Conservation (phyloP, 2,329 filamentous ascomycete genomes). For the Sarocladium strictum region DNA sequence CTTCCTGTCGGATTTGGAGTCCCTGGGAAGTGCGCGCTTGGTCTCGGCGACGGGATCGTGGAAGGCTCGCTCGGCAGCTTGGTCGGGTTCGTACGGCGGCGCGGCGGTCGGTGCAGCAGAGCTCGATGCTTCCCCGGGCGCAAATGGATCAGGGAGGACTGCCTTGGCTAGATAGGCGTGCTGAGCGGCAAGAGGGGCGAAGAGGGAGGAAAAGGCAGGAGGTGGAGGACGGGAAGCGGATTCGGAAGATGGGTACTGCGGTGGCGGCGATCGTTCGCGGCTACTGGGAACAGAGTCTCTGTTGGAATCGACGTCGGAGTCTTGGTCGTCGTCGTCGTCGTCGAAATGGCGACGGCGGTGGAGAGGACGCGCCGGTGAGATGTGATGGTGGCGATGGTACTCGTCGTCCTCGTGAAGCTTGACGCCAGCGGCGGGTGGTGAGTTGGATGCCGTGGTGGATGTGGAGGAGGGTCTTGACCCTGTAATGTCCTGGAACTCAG, state of each 20-base stretch:
- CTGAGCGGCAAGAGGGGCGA: conserved; percentile 27
- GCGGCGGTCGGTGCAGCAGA: conserved; percentile 52
- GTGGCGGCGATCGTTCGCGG: conserved; percentile 47
- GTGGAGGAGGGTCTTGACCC: conserved; percentile 3
- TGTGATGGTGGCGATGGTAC: conserved; percentile 20
- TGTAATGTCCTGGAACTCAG: conserved; percentile 16
- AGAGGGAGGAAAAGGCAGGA: conserved; percentile 57
- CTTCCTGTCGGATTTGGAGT: conserved; percentile 70
- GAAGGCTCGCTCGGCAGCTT: conserved; percentile 32
- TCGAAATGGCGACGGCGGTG: conserved; percentile 16
- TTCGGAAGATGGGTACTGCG: conserved; percentile 53
- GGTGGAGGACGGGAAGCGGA: conserved; percentile 48
- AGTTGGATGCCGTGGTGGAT: conserved; percentile 2
- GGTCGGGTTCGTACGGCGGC: conserved; percentile 30
- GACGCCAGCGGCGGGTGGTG: neutral
- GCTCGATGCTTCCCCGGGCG: conserved; percentile 21
- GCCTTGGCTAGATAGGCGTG: conserved; percentile 3
- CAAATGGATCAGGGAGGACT: conserved; percentile 12
- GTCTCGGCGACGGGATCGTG: conserved; percentile 62
- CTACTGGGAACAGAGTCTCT: conserved; percentile 16
- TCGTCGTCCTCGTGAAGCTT: conserved; percentile 22
- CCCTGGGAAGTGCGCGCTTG: conserved; percentile 75
- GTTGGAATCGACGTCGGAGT: conserved; percentile 14
- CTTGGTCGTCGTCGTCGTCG: conserved; percentile 15
- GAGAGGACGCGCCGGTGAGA: conserved; percentile 13